These are phyloP conservation scores for Wickerhamiella pararugosa DNA, from an alignment of 1,139 yeast species.

Conservation along the genomic window DNA sequence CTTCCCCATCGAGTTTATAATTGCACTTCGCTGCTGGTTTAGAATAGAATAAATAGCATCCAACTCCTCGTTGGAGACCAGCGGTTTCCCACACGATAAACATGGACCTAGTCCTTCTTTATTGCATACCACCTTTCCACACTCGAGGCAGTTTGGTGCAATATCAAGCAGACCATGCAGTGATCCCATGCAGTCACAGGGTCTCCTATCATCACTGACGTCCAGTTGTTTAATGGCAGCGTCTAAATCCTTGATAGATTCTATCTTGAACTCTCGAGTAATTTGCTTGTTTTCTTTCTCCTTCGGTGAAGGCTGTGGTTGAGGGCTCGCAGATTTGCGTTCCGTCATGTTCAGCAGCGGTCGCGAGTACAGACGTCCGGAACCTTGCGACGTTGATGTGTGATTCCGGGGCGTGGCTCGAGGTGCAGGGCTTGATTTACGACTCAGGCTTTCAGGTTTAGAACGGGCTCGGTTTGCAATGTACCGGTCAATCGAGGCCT, in stretches of 20 bases:
- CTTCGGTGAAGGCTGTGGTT: neutral
- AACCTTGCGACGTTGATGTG: too few relatives aligned
- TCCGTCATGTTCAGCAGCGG: too few relatives aligned
- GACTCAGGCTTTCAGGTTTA: conserved; percentile 2
- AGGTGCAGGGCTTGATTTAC: too few relatives aligned
- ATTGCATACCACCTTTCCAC: conserved; percentile 86
- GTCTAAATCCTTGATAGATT: conserved; percentile 23
- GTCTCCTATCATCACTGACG: conserved; percentile 19
- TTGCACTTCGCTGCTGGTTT: conserved; percentile 19
- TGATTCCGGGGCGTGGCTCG: too few relatives aligned
- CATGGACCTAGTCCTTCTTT: conserved; percentile 86
- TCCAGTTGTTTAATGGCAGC: conserved; percentile 22
- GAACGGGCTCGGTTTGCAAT: conserved; percentile 3
- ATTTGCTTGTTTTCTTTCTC: neutral
- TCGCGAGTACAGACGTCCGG: too few relatives aligned
- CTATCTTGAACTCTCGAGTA: conserved; percentile 19
- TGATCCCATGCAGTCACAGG: conserved; percentile 56
- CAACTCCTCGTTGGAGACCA: conserved; percentile 47
- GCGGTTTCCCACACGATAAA: conserved; percentile 58
- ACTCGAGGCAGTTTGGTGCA: conserved; percentile 85
- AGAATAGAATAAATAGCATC: conserved; percentile 34
- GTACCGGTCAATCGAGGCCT: conserved; percentile 9
- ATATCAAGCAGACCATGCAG: conserved; percentile 77
- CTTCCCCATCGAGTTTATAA: conserved; percentile 22
- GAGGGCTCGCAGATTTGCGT: neutral